Percentiles rank a stretch among this genome's conserved stretches.
Evolutionary conservation across 352 stramenopile genomes (phyloP).

Genomic region (Sclerospora graminicola): DNA sequence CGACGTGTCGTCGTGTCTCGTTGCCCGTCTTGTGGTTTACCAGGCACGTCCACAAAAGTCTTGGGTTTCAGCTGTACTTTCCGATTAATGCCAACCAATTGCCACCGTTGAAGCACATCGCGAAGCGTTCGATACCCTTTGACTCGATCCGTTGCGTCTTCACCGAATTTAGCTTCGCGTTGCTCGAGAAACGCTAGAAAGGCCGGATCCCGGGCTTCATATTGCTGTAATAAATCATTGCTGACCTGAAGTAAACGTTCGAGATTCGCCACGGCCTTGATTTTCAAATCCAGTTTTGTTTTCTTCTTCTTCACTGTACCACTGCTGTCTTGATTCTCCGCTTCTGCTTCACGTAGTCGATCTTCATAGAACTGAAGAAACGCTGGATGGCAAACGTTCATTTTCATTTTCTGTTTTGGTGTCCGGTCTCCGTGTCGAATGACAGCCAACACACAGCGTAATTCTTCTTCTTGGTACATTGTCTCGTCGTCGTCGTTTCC

Average conservation of each 20-base stretch:
- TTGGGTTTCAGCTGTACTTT: constrained; percentile 95
- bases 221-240: constrained; percentile 58
- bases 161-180: constrained; percentile 39
- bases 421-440: constrained; percentile 98
- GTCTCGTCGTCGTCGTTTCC: constrained; percentile 17
- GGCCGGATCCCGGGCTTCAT: constrained; percentile 43
- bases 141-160: constrained; percentile 64
- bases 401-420: constrained; percentile 99
- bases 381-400: constrained; percentile 85
- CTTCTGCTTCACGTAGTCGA: constrained; percentile 24
- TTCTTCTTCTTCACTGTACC: constrained; percentile 35
- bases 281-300: constrained; percentile 82
- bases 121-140: constrained; percentile 83
- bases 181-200: constrained; percentile 62
- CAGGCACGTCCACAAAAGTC: constrained; percentile 27
- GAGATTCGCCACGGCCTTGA: constrained; percentile 76
- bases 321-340: constrained; percentile 17
- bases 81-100: constrained; percentile 94
- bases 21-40: constrained; percentile 22
- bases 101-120: constrained; percentile 95
- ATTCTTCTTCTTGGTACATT: constrained; percentile 87
- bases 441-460: constrained; percentile 98
- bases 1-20: constrained; percentile 9
- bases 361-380: constrained; percentile 83
- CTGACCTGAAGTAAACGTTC: constrained; percentile 70